A percentile compares a stretch with the other conserved stretches of the same genome.
Conservation (phyloP, 108 stramenopile genomes). For the Nannochloropsis gaditana region DNA sequence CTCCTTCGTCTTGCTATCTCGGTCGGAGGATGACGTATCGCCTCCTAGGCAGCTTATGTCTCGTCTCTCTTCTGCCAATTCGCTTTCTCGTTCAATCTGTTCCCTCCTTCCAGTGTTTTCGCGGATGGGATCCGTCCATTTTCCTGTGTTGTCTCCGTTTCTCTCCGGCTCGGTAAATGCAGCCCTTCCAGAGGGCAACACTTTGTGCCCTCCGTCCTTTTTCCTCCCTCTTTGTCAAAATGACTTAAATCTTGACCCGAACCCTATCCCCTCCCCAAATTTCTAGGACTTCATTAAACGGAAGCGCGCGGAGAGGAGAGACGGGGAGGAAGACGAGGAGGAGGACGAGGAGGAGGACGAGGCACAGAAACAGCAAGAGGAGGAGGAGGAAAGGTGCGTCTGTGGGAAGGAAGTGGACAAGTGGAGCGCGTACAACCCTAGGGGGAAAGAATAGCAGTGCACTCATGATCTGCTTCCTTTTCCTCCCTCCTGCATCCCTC, state of each 20-base stretch:
- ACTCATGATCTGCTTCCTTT: background rate
- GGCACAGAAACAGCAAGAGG: background rate
- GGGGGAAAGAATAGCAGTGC: too few relatives aligned
- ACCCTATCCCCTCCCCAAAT: too few relatives aligned
- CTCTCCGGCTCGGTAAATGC: background rate
- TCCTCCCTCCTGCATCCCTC: background rate
- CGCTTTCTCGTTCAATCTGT: too few relatives aligned
- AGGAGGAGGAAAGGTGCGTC: background rate
- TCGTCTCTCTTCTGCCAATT: too few relatives aligned
- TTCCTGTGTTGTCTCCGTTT: background rate
- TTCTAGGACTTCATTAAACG: background rate
- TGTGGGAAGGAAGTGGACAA: background rate
- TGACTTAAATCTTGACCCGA: too few relatives aligned
- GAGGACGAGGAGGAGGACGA: background rate
- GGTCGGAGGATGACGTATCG: too few relatives aligned
- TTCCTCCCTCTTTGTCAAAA: background rate
- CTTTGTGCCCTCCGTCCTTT: background rate
- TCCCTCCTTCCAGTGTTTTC: background rate
- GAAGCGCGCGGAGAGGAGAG: background rate
- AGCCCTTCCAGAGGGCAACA: too few relatives aligned
- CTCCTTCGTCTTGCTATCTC: too few relatives aligned
- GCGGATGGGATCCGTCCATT: background rate
- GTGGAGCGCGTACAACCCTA: background rate
- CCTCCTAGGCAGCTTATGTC: too few relatives aligned
- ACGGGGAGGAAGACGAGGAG: background rate